A percentile compares a stretch with the other conserved stretches of the same genome.
Conservation (phyloP, 23 red algal species). For the Gracilariopsis chorda region DNA sequence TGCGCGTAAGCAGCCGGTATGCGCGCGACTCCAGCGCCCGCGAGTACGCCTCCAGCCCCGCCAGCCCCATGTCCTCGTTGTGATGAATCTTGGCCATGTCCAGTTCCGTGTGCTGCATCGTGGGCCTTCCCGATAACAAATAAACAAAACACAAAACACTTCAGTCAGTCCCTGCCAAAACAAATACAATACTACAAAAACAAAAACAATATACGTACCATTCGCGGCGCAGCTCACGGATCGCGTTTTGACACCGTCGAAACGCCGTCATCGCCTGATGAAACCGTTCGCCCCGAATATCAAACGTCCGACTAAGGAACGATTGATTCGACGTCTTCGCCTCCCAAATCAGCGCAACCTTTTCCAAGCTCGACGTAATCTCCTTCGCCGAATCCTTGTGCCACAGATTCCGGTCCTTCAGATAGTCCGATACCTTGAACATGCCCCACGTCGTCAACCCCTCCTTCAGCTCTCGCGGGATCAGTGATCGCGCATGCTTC, state of each 20-base stretch:
- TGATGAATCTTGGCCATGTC: slow-evolving; percentile 87
- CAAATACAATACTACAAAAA: background rate
- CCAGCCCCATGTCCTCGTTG: slow-evolving; percentile 89
- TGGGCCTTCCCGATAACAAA: background rate
- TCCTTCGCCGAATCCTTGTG: slow-evolving; percentile 66
- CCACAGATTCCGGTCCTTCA: slow-evolving; percentile 75
- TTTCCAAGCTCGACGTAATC: slow-evolving; percentile 76
- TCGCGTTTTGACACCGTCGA: slow-evolving; percentile 65
- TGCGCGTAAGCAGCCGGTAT: slow-evolving; percentile 59
- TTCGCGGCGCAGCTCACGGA: slow-evolving; percentile 61
- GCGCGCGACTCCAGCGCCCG: slow-evolving; percentile 89
- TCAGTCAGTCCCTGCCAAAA: background rate
- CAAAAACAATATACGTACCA: slow-evolving; percentile 30
- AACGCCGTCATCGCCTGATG: slow-evolving; percentile 70
- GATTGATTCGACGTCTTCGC: slow-evolving; percentile 61
- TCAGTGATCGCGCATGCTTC: slow-evolving; percentile 54
- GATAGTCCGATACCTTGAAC: slow-evolving; percentile 75
- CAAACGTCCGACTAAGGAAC: slow-evolving; percentile 63
- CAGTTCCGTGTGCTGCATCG: slow-evolving; percentile 85
- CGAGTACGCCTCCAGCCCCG: slow-evolving; percentile 90
- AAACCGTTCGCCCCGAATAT: slow-evolving; percentile 71
- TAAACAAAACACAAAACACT: background rate
- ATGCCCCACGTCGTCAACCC: slow-evolving; percentile 71
- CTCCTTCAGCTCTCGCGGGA: slow-evolving; percentile 57
- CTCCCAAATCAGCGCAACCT: slow-evolving; percentile 73